phyloP scores from a whole-genome alignment of 2,329 filamentous ascomycete genomes.

The Cladorrhinum sp. region DNA sequence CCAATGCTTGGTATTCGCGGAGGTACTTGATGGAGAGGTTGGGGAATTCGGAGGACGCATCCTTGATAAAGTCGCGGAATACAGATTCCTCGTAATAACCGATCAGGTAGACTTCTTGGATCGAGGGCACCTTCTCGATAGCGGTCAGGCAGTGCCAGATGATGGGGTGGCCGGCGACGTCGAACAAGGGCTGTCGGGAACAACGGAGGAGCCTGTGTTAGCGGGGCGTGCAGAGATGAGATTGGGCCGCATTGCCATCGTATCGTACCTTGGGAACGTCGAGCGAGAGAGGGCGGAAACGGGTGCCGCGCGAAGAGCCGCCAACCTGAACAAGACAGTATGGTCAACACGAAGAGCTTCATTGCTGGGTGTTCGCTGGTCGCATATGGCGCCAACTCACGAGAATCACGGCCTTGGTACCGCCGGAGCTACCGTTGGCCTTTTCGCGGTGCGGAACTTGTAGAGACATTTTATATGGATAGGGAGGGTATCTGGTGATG shows the following conservation, averaged over 20 bases:
- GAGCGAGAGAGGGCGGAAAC: constrained; percentile 90
- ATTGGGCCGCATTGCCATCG: not conserved
- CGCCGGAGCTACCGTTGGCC: constrained; percentile 50
- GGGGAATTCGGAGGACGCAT: constrained; percentile 79
- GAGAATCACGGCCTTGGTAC: constrained; percentile 92
- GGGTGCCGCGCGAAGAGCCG: constrained; percentile 89
- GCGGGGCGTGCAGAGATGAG: not conserved
- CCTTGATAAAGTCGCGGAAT: constrained; percentile 97
- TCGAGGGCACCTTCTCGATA: constrained; percentile 81
- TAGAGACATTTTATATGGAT: constrained; percentile 45
- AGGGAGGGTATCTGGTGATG: not conserved
- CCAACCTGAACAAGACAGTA: constrained; percentile 63
- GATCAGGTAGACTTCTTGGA: constrained; percentile 96
- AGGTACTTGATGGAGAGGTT: constrained; percentile 91
- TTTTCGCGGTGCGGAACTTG: constrained; percentile 53
- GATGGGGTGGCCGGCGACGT: constrained; percentile 96
- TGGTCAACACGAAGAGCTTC: constrained; percentile 23
- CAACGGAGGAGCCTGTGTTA: constrained; percentile 1
- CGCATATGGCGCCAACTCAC: constrained; percentile 49
- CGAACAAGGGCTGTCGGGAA: constrained; percentile 77
- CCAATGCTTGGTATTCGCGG: constrained; percentile 93
- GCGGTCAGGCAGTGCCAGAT: constrained; percentile 96
- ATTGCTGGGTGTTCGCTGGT: not conserved
- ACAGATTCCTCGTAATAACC: constrained; percentile 98
- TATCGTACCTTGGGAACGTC: constrained; percentile 82